phyloP scores from a whole-genome alignment of 2,329 filamentous ascomycete species.

The Thielaviopsis ethacetica region DNA sequence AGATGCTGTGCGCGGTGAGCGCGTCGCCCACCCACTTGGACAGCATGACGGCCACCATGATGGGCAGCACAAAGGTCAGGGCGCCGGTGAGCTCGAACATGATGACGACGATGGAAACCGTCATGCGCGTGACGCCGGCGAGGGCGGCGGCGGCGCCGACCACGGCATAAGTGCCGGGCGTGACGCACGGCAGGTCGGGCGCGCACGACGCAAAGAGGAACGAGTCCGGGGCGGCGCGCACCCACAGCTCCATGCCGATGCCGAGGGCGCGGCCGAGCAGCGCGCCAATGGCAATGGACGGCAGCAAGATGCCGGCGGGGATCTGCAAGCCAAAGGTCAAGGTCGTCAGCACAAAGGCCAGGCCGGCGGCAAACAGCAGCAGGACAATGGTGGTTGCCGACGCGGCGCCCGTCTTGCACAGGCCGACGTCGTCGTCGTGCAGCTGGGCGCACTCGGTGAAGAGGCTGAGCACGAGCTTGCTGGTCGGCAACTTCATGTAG shows the following conservation, averaged over 20 bases:
- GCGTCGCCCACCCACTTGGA: constrained; percentile 97
- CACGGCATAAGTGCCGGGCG: constrained; percentile 89
- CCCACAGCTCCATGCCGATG: constrained; percentile 78
- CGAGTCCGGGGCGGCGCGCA: constrained; percentile 58
- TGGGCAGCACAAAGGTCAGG: constrained; percentile 87
- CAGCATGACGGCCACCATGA: constrained; percentile 98
- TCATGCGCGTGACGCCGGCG: constrained; percentile 87
- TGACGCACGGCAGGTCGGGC: constrained; percentile 75
- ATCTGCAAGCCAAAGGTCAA: constrained; percentile 90
- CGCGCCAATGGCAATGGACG: constrained; percentile 90
- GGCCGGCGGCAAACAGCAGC: constrained; percentile 61
- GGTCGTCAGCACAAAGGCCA: constrained; percentile 72
- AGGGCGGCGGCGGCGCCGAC: constrained; percentile 91
- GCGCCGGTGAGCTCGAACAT: constrained; percentile 98
- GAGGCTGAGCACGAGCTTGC: constrained; percentile 78
- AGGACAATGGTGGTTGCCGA: constrained; percentile 70
- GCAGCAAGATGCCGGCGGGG: constrained; percentile 86
- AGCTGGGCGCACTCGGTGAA: constrained; percentile 81
- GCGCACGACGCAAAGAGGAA: constrained; percentile 68
- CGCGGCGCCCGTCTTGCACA: constrained; percentile 45
- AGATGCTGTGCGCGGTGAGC: constrained; percentile 83
- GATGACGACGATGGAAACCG: constrained; percentile 95
- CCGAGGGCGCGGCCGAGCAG: constrained; percentile 79
- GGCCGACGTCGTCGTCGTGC: constrained; percentile 70
- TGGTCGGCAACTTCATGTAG: constrained; percentile 86